Base-by-base conservation (phyloP, 2,329 filamentous ascomycete species). In the Penicillium hesseltinei region DNA sequence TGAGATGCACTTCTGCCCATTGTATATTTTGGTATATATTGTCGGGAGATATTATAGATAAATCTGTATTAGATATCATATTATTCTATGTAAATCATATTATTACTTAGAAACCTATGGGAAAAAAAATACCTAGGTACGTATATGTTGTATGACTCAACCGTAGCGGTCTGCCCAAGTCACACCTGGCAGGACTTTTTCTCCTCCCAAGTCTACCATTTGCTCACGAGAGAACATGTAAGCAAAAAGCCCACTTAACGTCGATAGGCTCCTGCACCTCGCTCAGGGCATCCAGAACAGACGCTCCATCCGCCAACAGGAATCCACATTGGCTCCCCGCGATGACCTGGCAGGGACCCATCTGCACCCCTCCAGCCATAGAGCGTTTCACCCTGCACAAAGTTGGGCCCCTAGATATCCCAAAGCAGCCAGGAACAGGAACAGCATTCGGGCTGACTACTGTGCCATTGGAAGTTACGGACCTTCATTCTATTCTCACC, bases 271-370 rank as follows among this genome's bases (percentile, higher is more conserved):
- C 43, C 47, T 60, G 56, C 51, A 54, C 51, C 27, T 51, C 38
- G 48, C 44, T 52, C 31, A 35, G 54, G 48, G 21, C 19, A 39
- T 43, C 40, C 40, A 19, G 27, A 46, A 36, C 48, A 53, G 43
- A 53, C 54, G 54, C 54, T 42, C 49, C 56, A 56, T 55, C 52
- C 51, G 51, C 56, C 45, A 44, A 29, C 40, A 51, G 19, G 46
- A 57, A 55, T 47, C 56, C 58, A 61, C 56, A 39, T 39, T 45
- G 46, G 54, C 60, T 60, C 62, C 62, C 61, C 62, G 62, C 61
- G 62, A 60, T 64, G 64, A 64, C 63, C 60, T 66, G 64, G 63
- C 62, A 62, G 54, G 27, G 46, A 52, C 21, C 56, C 53, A 52
- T 45, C 58, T 46, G 43, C 42, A 51, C 27, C 46, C 38, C 47